Base-by-base conservation (phyloP, 1,284 basidiomycete genomes). In the Cryptococcus deneoformans region DNA sequence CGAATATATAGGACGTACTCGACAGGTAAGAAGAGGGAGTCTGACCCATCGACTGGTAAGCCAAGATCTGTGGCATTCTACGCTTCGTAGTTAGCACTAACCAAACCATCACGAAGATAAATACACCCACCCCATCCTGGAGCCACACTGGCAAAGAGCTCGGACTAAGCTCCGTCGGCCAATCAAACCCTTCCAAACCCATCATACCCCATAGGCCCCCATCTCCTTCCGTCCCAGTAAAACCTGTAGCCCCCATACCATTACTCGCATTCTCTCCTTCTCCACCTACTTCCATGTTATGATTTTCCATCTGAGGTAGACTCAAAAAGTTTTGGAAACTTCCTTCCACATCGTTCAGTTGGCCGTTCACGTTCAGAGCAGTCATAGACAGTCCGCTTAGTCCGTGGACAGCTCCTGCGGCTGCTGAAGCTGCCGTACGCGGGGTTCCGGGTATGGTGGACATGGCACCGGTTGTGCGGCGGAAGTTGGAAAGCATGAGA, bases 401-500 rank as follows among this genome's bases (percentile, higher is more conserved):
- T 48, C 29, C 45, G 16, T 46, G 43, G 14, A 44, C 20, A 4
- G 34, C 36, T 6, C 44, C 35, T n/a, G 59, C 50, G 6, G 64
- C 40, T 7, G 50, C 35, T 6, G 50, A 68, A 86, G 86, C 50
- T 3, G 57, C 43, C 11, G 63, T 66, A 36, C 69, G 68, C 3
- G 85, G 84, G 38, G 81, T 73, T 9, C 75, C 84, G 70, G 56
- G 83, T 76, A 72, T 80, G 6, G 83, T 84, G 42, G 84, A 83
- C 8, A 81, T 71, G 55, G 89, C 79, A 1, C 89, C 90, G 34
- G 91, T 82, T 79, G 91, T 93, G 61, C 90, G 87, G 44, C 89
- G 85, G 59, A 93, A 83, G 76, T 89, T 90, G 43, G 89, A 86
- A 53, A 94, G 83, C 91, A 94, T 93, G 69, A 94, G 87, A 53